A percentile compares a stretch with the other conserved stretches of the same genome.
phyloP scores from a whole-genome alignment of 2,329 filamentous ascomycete genomes.

The Arthrobotrys sinensis region DNA sequence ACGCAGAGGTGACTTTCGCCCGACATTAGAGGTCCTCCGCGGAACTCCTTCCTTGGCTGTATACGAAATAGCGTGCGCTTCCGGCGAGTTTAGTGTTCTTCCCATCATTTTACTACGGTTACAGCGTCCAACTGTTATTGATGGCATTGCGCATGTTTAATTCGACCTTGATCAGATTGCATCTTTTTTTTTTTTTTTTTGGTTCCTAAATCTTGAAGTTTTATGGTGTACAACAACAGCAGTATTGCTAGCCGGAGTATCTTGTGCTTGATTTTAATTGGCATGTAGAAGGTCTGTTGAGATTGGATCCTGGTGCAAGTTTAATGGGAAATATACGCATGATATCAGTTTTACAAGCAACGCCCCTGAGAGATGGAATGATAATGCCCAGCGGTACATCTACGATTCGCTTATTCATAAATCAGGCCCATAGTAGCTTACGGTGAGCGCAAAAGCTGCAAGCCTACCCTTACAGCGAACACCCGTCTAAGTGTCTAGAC shows the following conservation, averaged over 20 bases:
- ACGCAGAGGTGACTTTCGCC: constrained; percentile 78
- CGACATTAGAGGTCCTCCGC: not conserved
- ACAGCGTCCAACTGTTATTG: not conserved
- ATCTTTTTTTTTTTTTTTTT: not conserved
- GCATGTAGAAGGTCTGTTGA: constrained; percentile 29
- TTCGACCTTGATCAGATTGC: constrained; percentile 16
- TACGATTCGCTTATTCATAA: not conserved
- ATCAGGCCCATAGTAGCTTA: too few relatives aligned
- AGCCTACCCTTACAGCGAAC: too few relatives aligned
- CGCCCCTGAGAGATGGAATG: not conserved
- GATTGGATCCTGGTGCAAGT: constrained; percentile 6
- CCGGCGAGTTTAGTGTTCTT: not conserved
- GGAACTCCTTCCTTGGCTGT: not conserved
- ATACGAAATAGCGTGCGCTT: constrained; percentile 1
- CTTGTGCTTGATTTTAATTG: constrained; percentile 13
- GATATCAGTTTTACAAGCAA: constrained; percentile 7
- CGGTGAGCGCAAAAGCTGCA: too few relatives aligned
- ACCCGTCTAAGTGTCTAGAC: too few relatives aligned
- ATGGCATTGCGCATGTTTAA: constrained; percentile 11
- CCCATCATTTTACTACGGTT: not conserved
- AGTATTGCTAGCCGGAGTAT: constrained; percentile 12
- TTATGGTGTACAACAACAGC: constrained; percentile 21
- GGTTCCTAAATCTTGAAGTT: constrained; percentile 2
- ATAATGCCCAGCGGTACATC: not conserved
- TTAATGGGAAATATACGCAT: constrained; percentile 5